These are phyloP conservation scores for Rhizopus delemar DNA, from an alignment of 371 early-diverging fungal genomes.

Conservation along the genomic window DNA sequence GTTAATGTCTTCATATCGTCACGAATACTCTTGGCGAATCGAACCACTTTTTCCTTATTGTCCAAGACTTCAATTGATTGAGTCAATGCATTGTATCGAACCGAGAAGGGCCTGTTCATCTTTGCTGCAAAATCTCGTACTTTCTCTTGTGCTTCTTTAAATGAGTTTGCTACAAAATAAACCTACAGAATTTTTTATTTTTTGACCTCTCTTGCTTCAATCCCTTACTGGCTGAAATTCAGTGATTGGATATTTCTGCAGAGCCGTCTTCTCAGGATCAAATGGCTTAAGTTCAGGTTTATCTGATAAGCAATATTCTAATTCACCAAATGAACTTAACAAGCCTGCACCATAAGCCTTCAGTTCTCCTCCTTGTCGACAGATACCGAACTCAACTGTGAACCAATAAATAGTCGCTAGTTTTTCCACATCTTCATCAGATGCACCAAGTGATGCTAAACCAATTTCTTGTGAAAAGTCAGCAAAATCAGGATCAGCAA, in stretches of 20 bases:
- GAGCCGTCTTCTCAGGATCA: slow-evolving; percentile 81
- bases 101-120: slow-evolving; percentile 84
- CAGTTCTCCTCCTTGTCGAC: slow-evolving; percentile 77
- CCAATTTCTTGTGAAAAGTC: slow-evolving; percentile 97
- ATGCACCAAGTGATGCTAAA: slow-evolving; percentile 90
- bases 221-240: slow-evolving; percentile 83
- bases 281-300: slow-evolving; percentile 83
- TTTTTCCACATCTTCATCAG: slow-evolving; percentile 89
- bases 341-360: slow-evolving; percentile 95
- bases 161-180: slow-evolving; percentile 94
- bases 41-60: slow-evolving; percentile 73
- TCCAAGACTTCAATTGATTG: slow-evolving; percentile 91
- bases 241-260: slow-evolving; percentile 89
- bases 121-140: slow-evolving; percentile 83
- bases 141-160: slow-evolving; percentile 89
- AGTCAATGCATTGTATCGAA: slow-evolving; percentile 90
- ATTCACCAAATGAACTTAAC: slow-evolving; percentile 93
- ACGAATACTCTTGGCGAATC: slow-evolving; percentile 75
- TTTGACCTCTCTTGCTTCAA: too few relatives aligned
- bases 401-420: slow-evolving; percentile 94
- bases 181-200: slow-evolving; percentile 27
- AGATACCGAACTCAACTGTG: slow-evolving; percentile 94
- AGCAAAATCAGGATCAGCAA: slow-evolving; percentile 96
- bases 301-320: slow-evolving; percentile 83
- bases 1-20: slow-evolving; percentile 74